Conservation (phyloP, 768 basidiomycete species). For the Hydnum rufescens region DNA sequence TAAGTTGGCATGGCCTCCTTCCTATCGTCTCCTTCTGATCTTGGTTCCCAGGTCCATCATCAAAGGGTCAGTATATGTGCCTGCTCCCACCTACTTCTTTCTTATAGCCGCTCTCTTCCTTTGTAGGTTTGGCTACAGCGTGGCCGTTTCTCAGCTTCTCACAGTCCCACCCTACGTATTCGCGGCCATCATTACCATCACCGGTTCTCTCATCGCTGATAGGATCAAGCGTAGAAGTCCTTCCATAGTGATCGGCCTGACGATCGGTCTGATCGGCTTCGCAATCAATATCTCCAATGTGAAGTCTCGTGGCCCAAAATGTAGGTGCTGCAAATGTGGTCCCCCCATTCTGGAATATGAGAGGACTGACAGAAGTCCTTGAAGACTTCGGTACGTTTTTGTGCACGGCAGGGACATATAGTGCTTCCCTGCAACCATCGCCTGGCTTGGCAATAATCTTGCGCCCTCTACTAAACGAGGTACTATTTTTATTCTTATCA, state of each 20-base stretch:
- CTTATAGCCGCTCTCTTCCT: conserved; percentile 3
- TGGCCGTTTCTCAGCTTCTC: conserved; percentile 39
- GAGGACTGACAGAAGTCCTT: conserved; percentile 28
- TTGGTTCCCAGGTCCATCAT: conserved; percentile 30
- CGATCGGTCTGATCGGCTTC: conserved; percentile 37
- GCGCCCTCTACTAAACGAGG: not conserved
- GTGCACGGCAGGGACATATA: conserved; percentile 38
- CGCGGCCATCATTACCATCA: conserved; percentile 32
- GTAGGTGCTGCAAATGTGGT: too few species aligned
- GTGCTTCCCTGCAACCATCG: conserved; percentile 36
- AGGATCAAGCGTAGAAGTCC: conserved; percentile 32
- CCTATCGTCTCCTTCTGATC: not conserved
- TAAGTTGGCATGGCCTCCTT: conserved; percentile 19
- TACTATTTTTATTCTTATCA: not conserved
- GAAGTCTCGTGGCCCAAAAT: too few species aligned
- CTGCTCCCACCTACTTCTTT: not conserved
- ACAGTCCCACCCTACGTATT: conserved; percentile 48
- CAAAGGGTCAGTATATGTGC: conserved; percentile 20
- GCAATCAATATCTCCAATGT: conserved; percentile 31
- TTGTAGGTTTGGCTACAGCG: conserved; percentile 35
- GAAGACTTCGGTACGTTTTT: conserved; percentile 57
- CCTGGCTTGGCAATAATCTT: conserved; percentile 46
- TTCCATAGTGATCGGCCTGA: conserved; percentile 35
- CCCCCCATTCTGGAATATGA: too few species aligned
- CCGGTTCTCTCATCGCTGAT: conserved; percentile 41